These are phyloP conservation scores for Albophoma yamanashiensis DNA, from an alignment of 2,329 filamentous ascomycete genomes.

Conservation along the genomic window DNA sequence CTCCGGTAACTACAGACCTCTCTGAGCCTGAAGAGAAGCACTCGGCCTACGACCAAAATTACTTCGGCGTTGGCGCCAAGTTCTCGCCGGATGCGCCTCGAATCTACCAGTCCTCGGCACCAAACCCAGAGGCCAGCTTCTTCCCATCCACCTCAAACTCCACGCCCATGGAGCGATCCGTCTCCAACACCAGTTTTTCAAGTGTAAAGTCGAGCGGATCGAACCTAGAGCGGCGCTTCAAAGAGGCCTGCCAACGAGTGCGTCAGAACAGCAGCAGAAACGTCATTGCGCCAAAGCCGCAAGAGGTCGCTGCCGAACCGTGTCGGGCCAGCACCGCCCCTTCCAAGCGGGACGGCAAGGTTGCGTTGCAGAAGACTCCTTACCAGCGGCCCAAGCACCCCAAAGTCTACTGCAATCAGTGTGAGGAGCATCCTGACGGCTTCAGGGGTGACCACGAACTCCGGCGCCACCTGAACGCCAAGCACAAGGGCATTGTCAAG, in stretches of 20 bases:
- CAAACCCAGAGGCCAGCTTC: conserved; percentile 16
- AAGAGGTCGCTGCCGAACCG: conserved; percentile 2
- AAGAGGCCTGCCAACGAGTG: conserved; percentile 35
- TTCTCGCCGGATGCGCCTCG: conserved; percentile 11
- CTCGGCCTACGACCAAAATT: conserved; percentile 16
- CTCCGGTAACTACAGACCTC: conserved; percentile 5
- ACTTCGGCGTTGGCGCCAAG: conserved; percentile 28
- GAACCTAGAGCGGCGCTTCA: conserved; percentile 31
- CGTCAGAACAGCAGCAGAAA: conserved; percentile 28
- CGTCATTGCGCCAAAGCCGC: conserved; percentile 34
- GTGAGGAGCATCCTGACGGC: conserved; percentile 61
- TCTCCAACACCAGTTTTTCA: conserved; percentile 29
- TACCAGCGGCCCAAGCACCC: conserved; percentile 56
- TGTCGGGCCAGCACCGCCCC: conserved; percentile 7
- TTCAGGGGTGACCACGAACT: conserved; percentile 84
- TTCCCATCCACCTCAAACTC: conserved; percentile 12
- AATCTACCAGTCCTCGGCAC: conserved; percentile 17
- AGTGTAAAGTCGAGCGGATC: conserved; percentile 36
- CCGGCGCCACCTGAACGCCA: conserved; percentile 51
- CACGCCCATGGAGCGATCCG: conserved; percentile 34
- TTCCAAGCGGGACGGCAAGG: conserved; percentile 30
- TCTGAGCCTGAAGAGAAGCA: conserved; percentile 16
- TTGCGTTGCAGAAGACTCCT: conserved; percentile 29
- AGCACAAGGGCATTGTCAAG: conserved; percentile 49
- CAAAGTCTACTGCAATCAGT: conserved; percentile 61